A percentile compares a stretch with the other conserved stretches of the same genome.
Evolutionary conservation across 495 filamentous ascomycete species (phyloP).

Genomic region (Tuber aestivum): DNA sequence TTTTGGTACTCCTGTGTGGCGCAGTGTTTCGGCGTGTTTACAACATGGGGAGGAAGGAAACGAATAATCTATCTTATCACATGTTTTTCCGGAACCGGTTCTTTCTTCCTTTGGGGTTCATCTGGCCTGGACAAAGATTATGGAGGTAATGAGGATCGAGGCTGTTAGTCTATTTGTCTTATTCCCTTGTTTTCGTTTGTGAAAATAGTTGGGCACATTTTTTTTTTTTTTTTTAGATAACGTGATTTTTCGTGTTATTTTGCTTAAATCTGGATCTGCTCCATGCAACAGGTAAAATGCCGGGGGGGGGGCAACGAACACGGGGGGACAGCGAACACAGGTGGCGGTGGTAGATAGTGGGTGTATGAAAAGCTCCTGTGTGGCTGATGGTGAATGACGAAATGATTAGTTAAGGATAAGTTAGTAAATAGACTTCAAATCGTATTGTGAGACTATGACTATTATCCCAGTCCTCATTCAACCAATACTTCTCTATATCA

Average conservation of each 20-base stretch:
- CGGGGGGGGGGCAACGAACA: not conserved
- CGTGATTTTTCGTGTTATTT: slow-evolving; percentile 1
- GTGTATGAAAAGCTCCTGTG: not conserved
- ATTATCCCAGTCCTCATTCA: too few relatives aligned
- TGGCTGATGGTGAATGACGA: not conserved
- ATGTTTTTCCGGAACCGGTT: not conserved
- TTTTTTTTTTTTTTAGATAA: not conserved
- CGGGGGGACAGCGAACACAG: not conserved
- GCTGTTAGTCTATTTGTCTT: not conserved
- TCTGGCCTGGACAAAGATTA: not conserved
- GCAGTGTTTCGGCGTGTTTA: not conserved
- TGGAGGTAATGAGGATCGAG: not conserved
- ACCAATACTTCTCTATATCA: too few relatives aligned
- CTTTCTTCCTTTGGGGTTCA: not conserved
- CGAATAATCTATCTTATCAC: not conserved
- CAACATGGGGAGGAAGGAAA: not conserved
- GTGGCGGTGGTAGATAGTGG: not conserved
- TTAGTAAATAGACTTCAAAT: too few relatives aligned
- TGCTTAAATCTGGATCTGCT: not conserved
- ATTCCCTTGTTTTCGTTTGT: not conserved
- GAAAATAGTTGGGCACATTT: not conserved
- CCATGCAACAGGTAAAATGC: too few relatives aligned
- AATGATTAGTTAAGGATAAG: not conserved
- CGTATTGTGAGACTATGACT: too few relatives aligned
- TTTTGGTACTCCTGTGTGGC: not conserved